Base-by-base conservation (phyloP, 2,329 filamentous ascomycete species). In the Aspergillus bombycis region DNA sequence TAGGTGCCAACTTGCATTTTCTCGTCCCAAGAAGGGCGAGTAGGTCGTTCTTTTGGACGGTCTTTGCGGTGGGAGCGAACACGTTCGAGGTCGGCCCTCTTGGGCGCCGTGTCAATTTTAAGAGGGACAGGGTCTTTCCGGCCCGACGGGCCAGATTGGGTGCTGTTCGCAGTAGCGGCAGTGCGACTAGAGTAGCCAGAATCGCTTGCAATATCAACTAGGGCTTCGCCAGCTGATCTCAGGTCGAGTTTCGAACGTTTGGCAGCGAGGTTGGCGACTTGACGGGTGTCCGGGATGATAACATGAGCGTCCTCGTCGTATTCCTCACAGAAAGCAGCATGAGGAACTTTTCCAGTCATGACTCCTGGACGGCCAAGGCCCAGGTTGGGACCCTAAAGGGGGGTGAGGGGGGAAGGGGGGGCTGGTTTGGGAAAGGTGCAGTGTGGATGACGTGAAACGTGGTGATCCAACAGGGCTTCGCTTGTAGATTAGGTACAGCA, bases 111-210 rank as follows among this genome's bases (percentile, higher is more conserved):
- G 66, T 79, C 75, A 65, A 78, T 66, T 68, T 76, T 80, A 74
- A 76, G 70, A 72, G 74, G 69, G 60, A 66, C 68, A 63, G 74
- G 76, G 65, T 71, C 76, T 68, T 73, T 78, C 71, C 74, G 77
- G 72, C 73, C 79, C 71, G 74, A 77, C 78, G 79, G 79, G 68
- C 75, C 79, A 72, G 83, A 83, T 81, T 84, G 78, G 82, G 82
- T 75, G 70, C 77, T 81, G 78, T 83, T 82, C 76, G 82, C 78
- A 65, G 83, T 83, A 67, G 83, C 81, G 68, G 80, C 81, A 70
- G 85, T 86, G 71, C 83, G 82, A 79, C 85, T 88, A 67, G 85
- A 87, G 80, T 88, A 88, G 70, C 86, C 86, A 68, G 86, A 88
- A 77, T 89, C 86, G 77, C 83, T 86, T 69, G 82, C 81, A 72